Evolutionary conservation across 2,329 filamentous ascomycete genomes (phyloP).

Genomic region (Septoria petroselini): DNA sequence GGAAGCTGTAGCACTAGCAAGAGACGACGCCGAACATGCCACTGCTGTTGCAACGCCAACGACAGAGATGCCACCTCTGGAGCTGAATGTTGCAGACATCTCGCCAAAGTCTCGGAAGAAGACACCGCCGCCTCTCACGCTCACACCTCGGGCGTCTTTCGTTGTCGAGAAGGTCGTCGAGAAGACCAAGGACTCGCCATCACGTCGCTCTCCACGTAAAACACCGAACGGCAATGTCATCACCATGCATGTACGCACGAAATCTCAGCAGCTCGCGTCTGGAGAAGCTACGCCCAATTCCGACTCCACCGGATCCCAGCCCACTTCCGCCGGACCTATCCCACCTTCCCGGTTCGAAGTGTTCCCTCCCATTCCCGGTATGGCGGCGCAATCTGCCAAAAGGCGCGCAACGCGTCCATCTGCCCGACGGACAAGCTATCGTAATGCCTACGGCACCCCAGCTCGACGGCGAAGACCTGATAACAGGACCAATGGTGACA

Average conservation of each 20-base stretch:
- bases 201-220: constrained; percentile 35
- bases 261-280: constrained; percentile 19
- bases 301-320: constrained; percentile 29
- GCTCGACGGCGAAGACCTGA: constrained; percentile 22
- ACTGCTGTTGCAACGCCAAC: constrained; percentile 14
- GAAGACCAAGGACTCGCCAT: constrained; percentile 26
- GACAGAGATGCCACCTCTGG: constrained; percentile 25
- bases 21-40: constrained; percentile 15
- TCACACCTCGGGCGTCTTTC: constrained; percentile 34
- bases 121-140: constrained; percentile 28
- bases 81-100: constrained; percentile 21
- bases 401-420: constrained; percentile 35
- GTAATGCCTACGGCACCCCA: constrained; percentile 29
- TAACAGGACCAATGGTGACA: constrained; percentile 12
- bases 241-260: constrained; percentile 14
- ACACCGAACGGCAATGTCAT: constrained; percentile 31
- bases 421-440: constrained; percentile 29
- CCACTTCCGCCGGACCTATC: constrained; percentile 48
- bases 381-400: constrained; percentile 34
- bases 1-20: constrained; percentile 9
- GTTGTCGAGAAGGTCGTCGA: constrained; percentile 20
- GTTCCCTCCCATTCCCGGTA: constrained; percentile 65
- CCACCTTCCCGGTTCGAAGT: constrained; percentile 72
- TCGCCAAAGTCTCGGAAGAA: constrained; percentile 29
- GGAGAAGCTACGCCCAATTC: constrained; percentile 28